Base-by-base conservation (phyloP, 2,329 filamentous ascomycete species). In the Pseudocercospora musae region DNA sequence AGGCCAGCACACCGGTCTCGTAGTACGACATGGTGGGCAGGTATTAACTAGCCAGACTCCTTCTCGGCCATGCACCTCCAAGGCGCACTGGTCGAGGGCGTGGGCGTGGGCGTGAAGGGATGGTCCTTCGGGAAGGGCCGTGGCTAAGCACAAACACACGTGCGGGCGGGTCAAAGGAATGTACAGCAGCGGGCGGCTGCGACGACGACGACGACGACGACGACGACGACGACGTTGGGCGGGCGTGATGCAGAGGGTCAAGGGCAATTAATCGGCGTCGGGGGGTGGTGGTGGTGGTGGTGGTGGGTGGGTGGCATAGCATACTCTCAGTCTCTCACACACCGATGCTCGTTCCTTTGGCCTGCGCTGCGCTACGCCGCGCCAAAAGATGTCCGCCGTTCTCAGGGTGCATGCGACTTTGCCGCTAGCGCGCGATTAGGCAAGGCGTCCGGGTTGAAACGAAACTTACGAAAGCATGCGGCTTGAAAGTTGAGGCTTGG, bases 1-100 rank as follows among this genome's bases (percentile, higher is more conserved):
- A 99, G 76, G 93, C 95, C 86, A 92, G 88, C 74, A 94, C 98
- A 76, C 94, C 95, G 75, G 97, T 87, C 84, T 98, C 93, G 82
- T 96, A 98, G 77, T 96, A 90, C 82, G 92, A 91, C 93, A 96
- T 96, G 79, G 49, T 50, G 60, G 64, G 49, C 46, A 54, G 21
- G 5, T 23, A 48, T 48, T n/a, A n/a, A n/a, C n/a, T n/a, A n/a
- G n/a, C n/a, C n/a, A n/a, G n/a, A n/a, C n/a, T n/a, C n/a, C n/a
- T n/a, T n/a, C n/a, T n/a, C n/a, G n/a, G n/a, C 48, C 48, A 50
- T 50, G 10, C 48, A 50, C 48, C 23, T 50, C 21, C 48, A 8
- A 20, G 1, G 10, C 42, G 42, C 42, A 13, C 42, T 46, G 42
- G 18, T 23, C 11, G 42, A n/a, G n/a, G n/a, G n/a, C n/a, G n/a